A percentile compares a stretch with the other conserved stretches of the same genome.
These are phyloP conservation scores for Ganoderma boninense DNA, from an alignment of 1,284 basidiomycete species.

Conservation along the genomic window DNA sequence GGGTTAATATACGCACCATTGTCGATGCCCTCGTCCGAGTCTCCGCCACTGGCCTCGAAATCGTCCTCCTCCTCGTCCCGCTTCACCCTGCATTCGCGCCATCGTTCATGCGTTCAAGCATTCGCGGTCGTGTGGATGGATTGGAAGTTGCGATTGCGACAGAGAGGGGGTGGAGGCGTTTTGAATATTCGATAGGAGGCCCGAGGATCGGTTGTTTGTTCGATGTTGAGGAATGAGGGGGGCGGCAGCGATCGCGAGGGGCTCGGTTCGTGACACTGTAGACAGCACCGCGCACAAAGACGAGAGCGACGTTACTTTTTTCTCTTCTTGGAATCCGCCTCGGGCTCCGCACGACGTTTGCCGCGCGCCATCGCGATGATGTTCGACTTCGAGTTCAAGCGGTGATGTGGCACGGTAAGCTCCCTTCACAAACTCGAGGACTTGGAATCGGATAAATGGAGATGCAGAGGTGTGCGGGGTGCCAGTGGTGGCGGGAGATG, in stretches of 20 bases:
- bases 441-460: not conserved
- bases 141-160: not conserved
- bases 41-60: constrained; percentile 36
- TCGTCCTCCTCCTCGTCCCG: constrained; percentile 42
- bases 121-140: not conserved
- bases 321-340: constrained; percentile 37
- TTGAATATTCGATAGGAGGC: too few species aligned
- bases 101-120: too few species aligned
- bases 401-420: not conserved
- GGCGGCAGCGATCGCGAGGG: not conserved
- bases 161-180: not conserved
- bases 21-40: constrained; percentile 41
- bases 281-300: constrained; percentile 10
- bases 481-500: not conserved
- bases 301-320: constrained; percentile 42
- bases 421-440: too few species aligned
- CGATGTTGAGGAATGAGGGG: not conserved
- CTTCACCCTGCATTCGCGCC: constrained; percentile 37
- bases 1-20: constrained; percentile 39
- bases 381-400: not conserved
- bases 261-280: constrained; percentile 23
- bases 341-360: constrained; percentile 44
- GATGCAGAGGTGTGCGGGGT: not conserved
- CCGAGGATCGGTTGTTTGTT: too few species aligned
- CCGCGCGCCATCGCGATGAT: constrained; percentile 37